phyloP scores from a whole-genome alignment of 768 basidiomycete species.

The Chalciporus pseudorubinellus region DNA sequence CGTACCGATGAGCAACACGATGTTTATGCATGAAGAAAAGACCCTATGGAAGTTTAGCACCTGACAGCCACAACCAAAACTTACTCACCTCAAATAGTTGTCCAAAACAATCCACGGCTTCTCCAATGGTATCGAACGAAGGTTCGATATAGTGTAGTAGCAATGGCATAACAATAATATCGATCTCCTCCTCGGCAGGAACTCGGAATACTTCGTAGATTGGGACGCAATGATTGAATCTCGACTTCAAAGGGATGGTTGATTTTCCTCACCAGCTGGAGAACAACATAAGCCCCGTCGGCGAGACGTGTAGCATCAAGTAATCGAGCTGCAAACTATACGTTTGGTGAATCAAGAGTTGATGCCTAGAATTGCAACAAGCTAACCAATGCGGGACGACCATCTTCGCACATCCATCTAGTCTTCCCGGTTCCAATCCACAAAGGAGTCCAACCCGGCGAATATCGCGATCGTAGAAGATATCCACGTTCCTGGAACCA shows the following conservation, averaged over 20 bases:
- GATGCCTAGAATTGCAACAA: too few relatives aligned
- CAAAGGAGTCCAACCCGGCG: constrained; percentile 2
- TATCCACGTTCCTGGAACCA: constrained; percentile 1
- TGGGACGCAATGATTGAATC: constrained; percentile 36
- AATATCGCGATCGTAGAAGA: constrained; percentile 2
- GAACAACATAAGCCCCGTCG: constrained; percentile 27
- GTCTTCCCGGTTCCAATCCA: background rate
- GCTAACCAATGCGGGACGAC: constrained; percentile 5
- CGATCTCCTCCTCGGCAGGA: background rate
- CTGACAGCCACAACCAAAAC: background rate
- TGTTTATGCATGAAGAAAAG: constrained; percentile 22
- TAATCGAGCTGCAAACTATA: background rate
- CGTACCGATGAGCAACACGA: constrained; percentile 9
- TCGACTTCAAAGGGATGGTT: constrained; percentile 24
- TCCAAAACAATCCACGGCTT: constrained; percentile 23
- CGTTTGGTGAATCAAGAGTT: constrained; percentile 22
- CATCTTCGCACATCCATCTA: background rate
- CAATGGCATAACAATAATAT: constrained; percentile 34
- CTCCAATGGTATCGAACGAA: constrained; percentile 22
- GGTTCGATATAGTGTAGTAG: constrained; percentile 27
- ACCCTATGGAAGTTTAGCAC: constrained; percentile 10
- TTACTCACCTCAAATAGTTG: constrained; percentile 30
- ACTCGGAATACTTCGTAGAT: constrained; percentile 21
- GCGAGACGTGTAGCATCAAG: constrained; percentile 28
- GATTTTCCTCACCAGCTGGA: constrained; percentile 23